Base-by-base conservation (phyloP, 192 early-diverging fungal species). In the Coemansia sp. region DNA sequence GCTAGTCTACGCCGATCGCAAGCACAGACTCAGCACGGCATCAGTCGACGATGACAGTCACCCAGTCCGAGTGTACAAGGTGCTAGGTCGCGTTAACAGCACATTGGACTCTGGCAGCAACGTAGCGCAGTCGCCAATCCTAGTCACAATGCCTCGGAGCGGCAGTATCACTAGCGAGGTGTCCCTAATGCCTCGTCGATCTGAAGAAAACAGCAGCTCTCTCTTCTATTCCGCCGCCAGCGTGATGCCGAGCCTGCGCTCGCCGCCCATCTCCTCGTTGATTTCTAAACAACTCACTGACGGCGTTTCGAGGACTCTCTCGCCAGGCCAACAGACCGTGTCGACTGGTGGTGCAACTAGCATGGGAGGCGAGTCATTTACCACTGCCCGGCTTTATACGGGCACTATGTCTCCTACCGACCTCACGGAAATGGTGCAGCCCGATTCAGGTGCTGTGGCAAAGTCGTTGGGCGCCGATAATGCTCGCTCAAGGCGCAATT, bases 121-220 rank as follows among this genome's bases (percentile, higher is more conserved):
- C n/a, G 45, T 67, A n/a, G 74, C 68, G 4, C 51, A 62, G 2
- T 68, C 78, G 56, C 78, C 78, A 14, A 27, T 80, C 6, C 59
- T 75, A 27, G 72, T 80, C 19, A 75, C 78, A 7, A 72, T 80
- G 37, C 63, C 78, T 17, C 65, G 73, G 10, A 66, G 72, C 41
- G 78, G 72, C 35, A 80, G 78, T 68, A 68, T 75, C 34, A 59
- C 74, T 40, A 71, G 78, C 35, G 71, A 70, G n/a, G 36, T 16
- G 10, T 14, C 60, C 10, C 64, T 34, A n/a, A 14, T 34, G 54
- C 54, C 37, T 17, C 59, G 64, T 21, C 77, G 37, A 13, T 76
- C 73, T 4, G 63, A 66, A 10, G 68, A 69, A 14, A 68, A 54
- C 45, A n/a, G 21, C 36, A 56, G 21, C 59, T 36, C 57, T 24